A percentile compares a stretch with the other conserved stretches of the same genome.
phyloP scores from a whole-genome alignment of 2,329 filamentous ascomycete species.

The Orbilia oligospora region DNA sequence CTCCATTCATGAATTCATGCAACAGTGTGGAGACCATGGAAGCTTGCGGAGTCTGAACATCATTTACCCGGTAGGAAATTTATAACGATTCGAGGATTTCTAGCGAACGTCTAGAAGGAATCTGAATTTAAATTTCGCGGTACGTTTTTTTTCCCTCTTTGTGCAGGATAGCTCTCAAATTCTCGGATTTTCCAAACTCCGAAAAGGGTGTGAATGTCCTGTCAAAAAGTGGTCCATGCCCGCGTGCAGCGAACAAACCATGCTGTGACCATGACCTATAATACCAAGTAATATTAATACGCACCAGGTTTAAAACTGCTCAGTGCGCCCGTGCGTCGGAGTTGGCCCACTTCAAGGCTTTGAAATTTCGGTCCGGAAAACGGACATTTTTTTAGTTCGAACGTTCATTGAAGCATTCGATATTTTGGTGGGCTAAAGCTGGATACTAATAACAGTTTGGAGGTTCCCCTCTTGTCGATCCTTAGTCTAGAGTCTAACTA shows the following conservation, averaged over 20 bases:
- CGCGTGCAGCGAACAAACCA: constrained; percentile 25
- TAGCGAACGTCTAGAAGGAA: constrained; percentile 33
- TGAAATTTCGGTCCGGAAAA: constrained; percentile 2
- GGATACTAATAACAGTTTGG: too few species aligned
- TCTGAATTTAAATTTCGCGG: not conserved
- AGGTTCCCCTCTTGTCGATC: too few species aligned
- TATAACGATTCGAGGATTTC: constrained; percentile 24
- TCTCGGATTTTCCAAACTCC: constrained; percentile 33
- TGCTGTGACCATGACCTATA: constrained; percentile 5
- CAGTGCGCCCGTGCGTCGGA: constrained; percentile 30
- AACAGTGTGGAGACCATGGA: constrained; percentile 1
- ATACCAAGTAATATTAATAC: constrained; percentile 33
- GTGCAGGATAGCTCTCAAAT: not conserved
- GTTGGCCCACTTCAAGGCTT: constrained; percentile 10
- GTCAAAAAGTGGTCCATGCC: constrained; percentile 12
- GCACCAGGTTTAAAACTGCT: constrained; percentile 41
- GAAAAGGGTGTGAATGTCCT: constrained; percentile 13
- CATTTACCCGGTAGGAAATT: constrained; percentile 27
- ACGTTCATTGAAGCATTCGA: not conserved
- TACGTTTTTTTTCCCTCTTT: not conserved
- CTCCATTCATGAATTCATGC: not conserved
- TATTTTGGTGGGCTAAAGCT: not conserved
- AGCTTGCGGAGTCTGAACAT: not conserved
- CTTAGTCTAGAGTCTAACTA: too few species aligned
- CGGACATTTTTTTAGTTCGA: not conserved